phyloP scores from a whole-genome alignment of 305 asterid species.

The Fraxinus angustifolia region DNA sequence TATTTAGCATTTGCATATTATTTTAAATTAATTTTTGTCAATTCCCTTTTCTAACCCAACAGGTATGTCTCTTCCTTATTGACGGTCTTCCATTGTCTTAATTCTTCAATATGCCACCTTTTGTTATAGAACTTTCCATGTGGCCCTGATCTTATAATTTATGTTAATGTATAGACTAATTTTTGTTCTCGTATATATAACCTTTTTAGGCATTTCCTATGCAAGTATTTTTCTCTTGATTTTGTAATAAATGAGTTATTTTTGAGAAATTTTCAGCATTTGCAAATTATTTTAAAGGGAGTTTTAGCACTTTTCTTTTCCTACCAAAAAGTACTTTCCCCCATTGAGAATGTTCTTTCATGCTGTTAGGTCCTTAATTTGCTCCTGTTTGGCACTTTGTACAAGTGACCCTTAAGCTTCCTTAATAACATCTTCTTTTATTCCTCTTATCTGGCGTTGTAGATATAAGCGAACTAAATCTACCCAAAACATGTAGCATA shows the following conservation, averaged over 20 bases:
- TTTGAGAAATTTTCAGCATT: not conserved
- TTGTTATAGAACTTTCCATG: not conserved
- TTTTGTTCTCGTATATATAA: not conserved
- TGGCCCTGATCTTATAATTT: not conserved
- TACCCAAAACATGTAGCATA: constrained; percentile 77
- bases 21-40: not conserved
- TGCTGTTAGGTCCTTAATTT: not conserved
- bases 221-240: not conserved
- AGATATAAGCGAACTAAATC: constrained; percentile 88
- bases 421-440: constrained; percentile 2
- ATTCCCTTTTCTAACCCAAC: not conserved
- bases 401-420: not conserved
- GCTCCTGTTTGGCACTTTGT: not conserved
- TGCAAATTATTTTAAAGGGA: not conserved
- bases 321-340: not conserved
- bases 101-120: constrained; percentile 7
- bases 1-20: not conserved
- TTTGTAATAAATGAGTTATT: not conserved
- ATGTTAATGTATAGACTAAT: not conserved
- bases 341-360: not conserved
- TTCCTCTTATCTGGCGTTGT: constrained; percentile 16
- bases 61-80: not conserved
- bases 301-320: not conserved
- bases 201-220: not conserved
- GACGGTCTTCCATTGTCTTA: constrained; percentile 3